Percentiles rank a stretch among this genome's conserved stretches.
phyloP scores from a whole-genome alignment of 2,329 filamentous ascomycete species.

The Dothideomycetes sp. region DNA sequence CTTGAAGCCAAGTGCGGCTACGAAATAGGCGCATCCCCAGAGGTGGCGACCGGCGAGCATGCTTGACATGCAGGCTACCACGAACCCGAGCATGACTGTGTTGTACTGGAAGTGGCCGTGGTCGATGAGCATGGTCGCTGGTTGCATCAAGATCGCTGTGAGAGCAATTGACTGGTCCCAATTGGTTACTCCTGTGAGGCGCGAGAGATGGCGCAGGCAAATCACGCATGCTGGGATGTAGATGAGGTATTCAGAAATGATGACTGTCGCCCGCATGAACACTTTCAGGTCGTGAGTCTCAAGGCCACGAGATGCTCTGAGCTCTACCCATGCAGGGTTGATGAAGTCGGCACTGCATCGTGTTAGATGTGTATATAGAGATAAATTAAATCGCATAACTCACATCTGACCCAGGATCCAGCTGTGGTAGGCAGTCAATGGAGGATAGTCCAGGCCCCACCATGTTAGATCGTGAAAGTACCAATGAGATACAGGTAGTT shows the following conservation, averaged over 20 bases:
- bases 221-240: constrained; percentile 79
- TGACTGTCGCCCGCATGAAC: constrained; percentile 88
- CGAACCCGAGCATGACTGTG: constrained; percentile 91
- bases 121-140: constrained; percentile 80
- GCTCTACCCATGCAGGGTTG: constrained; percentile 75
- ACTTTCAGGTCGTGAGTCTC: constrained; percentile 75
- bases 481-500: constrained; percentile 87
- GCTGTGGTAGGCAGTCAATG: constrained; percentile 95
- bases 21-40: constrained; percentile 90
- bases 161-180: constrained; percentile 82
- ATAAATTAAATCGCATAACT: constrained; percentile 16
- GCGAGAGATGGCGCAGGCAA: constrained; percentile 72
- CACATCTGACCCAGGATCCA: constrained; percentile 82
- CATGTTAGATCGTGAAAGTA: constrained; percentile 95
- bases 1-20: constrained; percentile 89
- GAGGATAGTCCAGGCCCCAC: constrained; percentile 98
- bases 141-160: constrained; percentile 85
- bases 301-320: constrained; percentile 69
- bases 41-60: constrained; percentile 74
- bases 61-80: constrained; percentile 77
- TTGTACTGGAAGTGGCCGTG: constrained; percentile 98
- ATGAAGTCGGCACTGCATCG: constrained; percentile 55
- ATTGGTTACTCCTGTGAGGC: constrained; percentile 61
- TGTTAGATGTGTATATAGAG: constrained; percentile 15
- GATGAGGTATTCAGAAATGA: constrained; percentile 81